phyloP scores from a whole-genome alignment of 2,329 filamentous ascomycete species.

The Botrytis pseudocinerea region DNA sequence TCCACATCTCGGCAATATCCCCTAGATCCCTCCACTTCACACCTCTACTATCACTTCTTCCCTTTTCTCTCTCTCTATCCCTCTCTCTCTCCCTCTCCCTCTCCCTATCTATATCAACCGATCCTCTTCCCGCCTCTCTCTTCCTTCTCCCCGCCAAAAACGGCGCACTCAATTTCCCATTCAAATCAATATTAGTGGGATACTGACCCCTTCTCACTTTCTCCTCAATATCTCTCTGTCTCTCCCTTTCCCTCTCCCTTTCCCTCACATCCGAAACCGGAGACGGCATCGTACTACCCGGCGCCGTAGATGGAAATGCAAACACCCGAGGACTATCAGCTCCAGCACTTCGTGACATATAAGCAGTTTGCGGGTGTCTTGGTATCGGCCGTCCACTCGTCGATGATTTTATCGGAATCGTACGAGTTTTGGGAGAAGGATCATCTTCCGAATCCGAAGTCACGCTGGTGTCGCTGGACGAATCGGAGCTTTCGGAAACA shows the following conservation, averaged over 20 bases:
- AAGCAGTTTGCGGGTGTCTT: conserved; percentile 5
- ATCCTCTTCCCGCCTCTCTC: conserved; percentile 29
- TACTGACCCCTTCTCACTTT: conserved; percentile 31
- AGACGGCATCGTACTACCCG: conserved; percentile 15
- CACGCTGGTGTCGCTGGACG: conserved; percentile 3
- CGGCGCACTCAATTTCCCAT: conserved; percentile 37
- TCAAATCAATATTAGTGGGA: conserved; percentile 36
- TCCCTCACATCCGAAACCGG: conserved; percentile 24
- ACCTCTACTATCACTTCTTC: conserved; percentile 20
- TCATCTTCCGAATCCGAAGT: conserved; percentile 22
- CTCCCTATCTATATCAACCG: conserved; percentile 37
- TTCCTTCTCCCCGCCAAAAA: conserved; percentile 42
- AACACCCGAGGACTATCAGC: background rate
- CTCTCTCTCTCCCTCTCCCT: conserved; percentile 32
- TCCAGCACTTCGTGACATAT: conserved; percentile 5
- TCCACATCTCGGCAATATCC: conserved; percentile 23
- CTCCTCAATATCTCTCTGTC: conserved; percentile 37
- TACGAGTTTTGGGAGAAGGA: conserved; percentile 17
- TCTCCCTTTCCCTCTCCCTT: conserved; percentile 32
- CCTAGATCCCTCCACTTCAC: conserved; percentile 20
- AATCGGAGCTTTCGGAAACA: conserved; percentile 11
- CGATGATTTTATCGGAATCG: background rate
- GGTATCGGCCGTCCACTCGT: background rate
- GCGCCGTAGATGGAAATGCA: conserved; percentile 6
- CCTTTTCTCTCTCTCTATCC: conserved; percentile 43